Evolutionary conservation across 108 stramenopile species (phyloP).

Genomic region (Aurantiochytrium sp.): DNA sequence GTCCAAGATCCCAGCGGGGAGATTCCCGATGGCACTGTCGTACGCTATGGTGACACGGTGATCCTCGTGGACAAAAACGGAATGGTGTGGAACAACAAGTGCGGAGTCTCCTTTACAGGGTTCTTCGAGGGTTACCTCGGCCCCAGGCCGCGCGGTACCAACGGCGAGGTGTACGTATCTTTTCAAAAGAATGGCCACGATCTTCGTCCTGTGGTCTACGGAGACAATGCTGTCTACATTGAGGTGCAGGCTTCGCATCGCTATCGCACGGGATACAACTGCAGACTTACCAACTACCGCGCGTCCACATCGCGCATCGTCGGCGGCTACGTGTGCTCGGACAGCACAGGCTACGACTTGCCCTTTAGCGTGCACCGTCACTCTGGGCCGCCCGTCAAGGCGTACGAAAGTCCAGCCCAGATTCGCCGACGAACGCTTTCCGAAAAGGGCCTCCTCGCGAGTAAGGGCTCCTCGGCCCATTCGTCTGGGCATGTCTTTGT

Average conservation of each 20-base stretch:
- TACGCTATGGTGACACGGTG: background rate
- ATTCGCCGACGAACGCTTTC: background rate
- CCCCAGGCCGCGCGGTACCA: background rate
- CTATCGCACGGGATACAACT: background rate
- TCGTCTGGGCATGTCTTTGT: background rate
- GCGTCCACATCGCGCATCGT: background rate
- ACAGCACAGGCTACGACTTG: background rate
- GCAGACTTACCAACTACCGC: background rate
- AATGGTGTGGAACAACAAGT: conserved; percentile 19
- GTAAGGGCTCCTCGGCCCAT: background rate
- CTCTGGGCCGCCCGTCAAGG: conserved; percentile 9
- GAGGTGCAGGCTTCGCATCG: background rate
- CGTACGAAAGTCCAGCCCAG: background rate
- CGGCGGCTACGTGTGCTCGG: background rate
- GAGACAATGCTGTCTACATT: conserved; percentile 3
- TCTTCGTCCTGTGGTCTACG: background rate
- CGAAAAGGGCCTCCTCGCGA: background rate
- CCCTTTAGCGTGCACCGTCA: background rate
- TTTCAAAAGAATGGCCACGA: conserved; percentile 15
- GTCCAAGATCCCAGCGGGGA: background rate
- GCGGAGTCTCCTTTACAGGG: background rate
- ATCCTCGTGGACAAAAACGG: background rate
- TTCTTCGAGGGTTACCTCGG: conserved; percentile 1
- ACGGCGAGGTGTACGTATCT: conserved; percentile 7
- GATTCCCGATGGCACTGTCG: background rate